Conservation (phyloP, 768 basidiomycete species). For the Naganishia antarctica region DNA sequence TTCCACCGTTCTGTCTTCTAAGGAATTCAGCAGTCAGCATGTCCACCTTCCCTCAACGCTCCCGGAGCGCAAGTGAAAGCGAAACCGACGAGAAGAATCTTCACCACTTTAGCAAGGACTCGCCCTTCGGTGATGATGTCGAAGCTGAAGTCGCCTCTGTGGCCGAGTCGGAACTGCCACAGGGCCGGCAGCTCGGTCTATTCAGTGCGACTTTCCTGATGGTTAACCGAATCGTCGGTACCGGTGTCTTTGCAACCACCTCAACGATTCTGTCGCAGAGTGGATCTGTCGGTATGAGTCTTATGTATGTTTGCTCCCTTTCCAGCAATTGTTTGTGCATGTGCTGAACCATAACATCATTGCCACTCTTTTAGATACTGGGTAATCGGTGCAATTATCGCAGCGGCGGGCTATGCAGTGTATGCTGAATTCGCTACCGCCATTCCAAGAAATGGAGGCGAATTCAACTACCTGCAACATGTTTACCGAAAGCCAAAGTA, state of each 20-base stretch:
- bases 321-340: background rate
- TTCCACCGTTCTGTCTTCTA: too few relatives aligned
- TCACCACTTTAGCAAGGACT: constrained; percentile 6
- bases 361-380: constrained; percentile 27
- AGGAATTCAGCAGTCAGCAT: background rate
- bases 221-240: constrained; percentile 28
- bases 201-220: constrained; percentile 16
- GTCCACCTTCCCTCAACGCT: background rate
- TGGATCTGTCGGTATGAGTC: constrained; percentile 28
- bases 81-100: constrained; percentile 15
- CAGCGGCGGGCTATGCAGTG: constrained; percentile 35
- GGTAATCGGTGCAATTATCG: constrained; percentile 27
- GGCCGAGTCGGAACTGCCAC: background rate
- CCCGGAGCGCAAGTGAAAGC: background rate
- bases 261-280: constrained; percentile 27
- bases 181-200: constrained; percentile 17
- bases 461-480: constrained; percentile 33
- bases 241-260: constrained; percentile 33
- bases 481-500: constrained; percentile 31
- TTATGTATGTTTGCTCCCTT: background rate
- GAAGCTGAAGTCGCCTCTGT: constrained; percentile 18
- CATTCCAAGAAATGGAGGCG: constrained; percentile 35
- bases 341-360: background rate
- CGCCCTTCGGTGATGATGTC: background rate
- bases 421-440: constrained; percentile 29